Percentiles rank a stretch among this genome's conserved stretches.
These are phyloP conservation scores for Coprinopsis marcescibilis DNA, from an alignment of 768 basidiomycete species.

Conservation along the genomic window DNA sequence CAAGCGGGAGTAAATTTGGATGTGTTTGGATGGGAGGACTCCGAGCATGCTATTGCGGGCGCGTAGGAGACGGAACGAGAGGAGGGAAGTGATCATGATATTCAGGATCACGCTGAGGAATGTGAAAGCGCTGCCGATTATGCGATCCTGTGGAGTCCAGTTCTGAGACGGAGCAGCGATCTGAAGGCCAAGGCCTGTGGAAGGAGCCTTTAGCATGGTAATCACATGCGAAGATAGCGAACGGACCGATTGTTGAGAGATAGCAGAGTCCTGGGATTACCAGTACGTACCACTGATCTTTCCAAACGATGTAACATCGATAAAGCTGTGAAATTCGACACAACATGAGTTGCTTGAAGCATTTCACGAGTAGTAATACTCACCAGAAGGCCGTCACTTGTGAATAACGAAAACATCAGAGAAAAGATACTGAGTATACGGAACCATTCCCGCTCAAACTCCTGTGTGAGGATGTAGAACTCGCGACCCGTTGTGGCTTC, in stretches of 20 bases:
- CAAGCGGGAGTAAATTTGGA: neutral
- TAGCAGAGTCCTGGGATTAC: neutral
- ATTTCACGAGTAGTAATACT: neutral
- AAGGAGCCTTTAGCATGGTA: too few species aligned
- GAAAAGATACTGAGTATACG: neutral
- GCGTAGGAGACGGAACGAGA: slow-evolving; percentile 6
- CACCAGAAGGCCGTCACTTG: neutral
- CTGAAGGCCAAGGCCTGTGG: too few species aligned
- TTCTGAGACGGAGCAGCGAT: too few species aligned
- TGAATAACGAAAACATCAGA: neutral
- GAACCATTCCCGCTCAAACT: neutral
- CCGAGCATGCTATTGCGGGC: neutral
- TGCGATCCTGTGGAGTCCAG: too few species aligned
- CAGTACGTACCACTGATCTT: neutral
- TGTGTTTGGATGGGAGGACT: neutral
- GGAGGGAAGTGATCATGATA: neutral
- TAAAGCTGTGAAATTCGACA: neutral
- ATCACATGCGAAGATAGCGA: too few species aligned
- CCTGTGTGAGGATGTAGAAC: neutral
- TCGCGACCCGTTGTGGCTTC: neutral
- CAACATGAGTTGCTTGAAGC: neutral
- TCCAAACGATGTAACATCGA: neutral
- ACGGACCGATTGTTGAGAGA: neutral
- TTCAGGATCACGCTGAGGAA: slow-evolving; percentile 1
- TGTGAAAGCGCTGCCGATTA: slow-evolving; percentile 1